Conservation (phyloP, 352 stramenopile genomes). For the Phytophthora hibernalis region DNA sequence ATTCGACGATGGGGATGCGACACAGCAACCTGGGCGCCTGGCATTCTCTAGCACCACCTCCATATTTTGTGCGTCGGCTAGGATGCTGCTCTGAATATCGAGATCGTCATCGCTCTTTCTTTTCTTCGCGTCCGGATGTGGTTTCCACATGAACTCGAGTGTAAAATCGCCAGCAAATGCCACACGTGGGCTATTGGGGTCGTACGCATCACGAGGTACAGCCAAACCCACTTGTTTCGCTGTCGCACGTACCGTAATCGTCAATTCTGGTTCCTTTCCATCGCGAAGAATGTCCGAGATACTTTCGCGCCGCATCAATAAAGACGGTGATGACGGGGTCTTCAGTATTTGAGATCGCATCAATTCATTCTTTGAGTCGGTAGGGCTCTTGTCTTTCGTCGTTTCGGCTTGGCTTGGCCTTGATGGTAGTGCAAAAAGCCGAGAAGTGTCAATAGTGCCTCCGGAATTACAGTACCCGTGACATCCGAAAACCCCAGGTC, state of each 20-base stretch:
- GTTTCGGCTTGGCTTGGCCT: slow-evolving; percentile 11
- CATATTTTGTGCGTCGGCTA: slow-evolving; percentile 67
- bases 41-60: slow-evolving; percentile 72
- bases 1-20: slow-evolving; percentile 38
- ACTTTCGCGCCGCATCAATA: slow-evolving; percentile 49
- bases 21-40: slow-evolving; percentile 69
- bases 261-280: slow-evolving; percentile 50
- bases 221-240: slow-evolving; percentile 62
- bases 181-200: slow-evolving; percentile 51
- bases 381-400: slow-evolving; percentile 2
- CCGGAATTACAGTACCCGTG: slow-evolving; percentile 60
- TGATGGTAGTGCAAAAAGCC: slow-evolving; percentile 66
- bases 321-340: slow-evolving; percentile 23
- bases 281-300: slow-evolving; percentile 62
- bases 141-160: slow-evolving; percentile 62
- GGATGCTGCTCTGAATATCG: slow-evolving; percentile 75
- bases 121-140: slow-evolving; percentile 25
- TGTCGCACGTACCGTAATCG: slow-evolving; percentile 50
- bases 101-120: slow-evolving; percentile 43
- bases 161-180: slow-evolving; percentile 64
- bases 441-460: slow-evolving; percentile 49
- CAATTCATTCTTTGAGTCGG: slow-evolving; percentile 8
- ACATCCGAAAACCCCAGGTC: slow-evolving; percentile 59
- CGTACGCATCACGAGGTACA: slow-evolving; percentile 62
- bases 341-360: slow-evolving; percentile 2